A percentile compares a stretch with the other conserved stretches of the same genome.
These are phyloP conservation scores for Wolfiporia cocos DNA, from an alignment of 1,284 basidiomycete species.

Conservation along the genomic window DNA sequence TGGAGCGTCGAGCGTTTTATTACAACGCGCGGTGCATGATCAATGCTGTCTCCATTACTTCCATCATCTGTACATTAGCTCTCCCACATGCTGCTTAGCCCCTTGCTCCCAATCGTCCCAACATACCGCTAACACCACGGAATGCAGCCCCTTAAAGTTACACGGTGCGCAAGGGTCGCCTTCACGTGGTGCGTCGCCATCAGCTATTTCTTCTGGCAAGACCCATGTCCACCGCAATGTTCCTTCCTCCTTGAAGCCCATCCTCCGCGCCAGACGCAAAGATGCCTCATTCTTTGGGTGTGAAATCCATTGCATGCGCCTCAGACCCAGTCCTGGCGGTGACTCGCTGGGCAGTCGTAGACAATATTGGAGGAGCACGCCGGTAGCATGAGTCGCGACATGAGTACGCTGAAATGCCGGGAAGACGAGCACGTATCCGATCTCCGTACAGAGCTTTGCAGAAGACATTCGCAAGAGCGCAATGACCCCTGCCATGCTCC, in stretches of 20 bases:
- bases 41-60: too few relatives aligned
- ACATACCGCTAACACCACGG: slow-evolving; percentile 42
- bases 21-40: too few relatives aligned
- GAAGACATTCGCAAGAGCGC: slow-evolving; percentile 21
- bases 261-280: slow-evolving; percentile 43
- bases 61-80: slow-evolving; percentile 1
- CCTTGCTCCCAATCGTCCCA: slow-evolving; percentile 63
- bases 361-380: slow-evolving; percentile 51
- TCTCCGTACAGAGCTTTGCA: slow-evolving; percentile 38
- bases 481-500: slow-evolving; percentile 22
- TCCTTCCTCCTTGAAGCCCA: slow-evolving; percentile 60
- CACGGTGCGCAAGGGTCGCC: slow-evolving; percentile 32
- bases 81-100: slow-evolving; percentile 35
- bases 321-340: slow-evolving; percentile 45
- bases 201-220: slow-evolving; percentile 23
- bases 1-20: too few relatives aligned
- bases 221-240: slow-evolving; percentile 46
- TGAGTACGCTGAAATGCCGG: slow-evolving; percentile 62
- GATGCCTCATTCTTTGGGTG: slow-evolving; percentile 47
- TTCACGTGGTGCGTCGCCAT: slow-evolving; percentile 17
- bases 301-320: slow-evolving; percentile 63
- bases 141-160: slow-evolving; percentile 44
- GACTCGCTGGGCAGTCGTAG: slow-evolving; percentile 40
- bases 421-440: slow-evolving; percentile 47
- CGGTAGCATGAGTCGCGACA: slow-evolving; percentile 56